Evolutionary conservation across 106 monocot genomes (phyloP).

Genomic region (Platanthera zijinensis): DNA sequence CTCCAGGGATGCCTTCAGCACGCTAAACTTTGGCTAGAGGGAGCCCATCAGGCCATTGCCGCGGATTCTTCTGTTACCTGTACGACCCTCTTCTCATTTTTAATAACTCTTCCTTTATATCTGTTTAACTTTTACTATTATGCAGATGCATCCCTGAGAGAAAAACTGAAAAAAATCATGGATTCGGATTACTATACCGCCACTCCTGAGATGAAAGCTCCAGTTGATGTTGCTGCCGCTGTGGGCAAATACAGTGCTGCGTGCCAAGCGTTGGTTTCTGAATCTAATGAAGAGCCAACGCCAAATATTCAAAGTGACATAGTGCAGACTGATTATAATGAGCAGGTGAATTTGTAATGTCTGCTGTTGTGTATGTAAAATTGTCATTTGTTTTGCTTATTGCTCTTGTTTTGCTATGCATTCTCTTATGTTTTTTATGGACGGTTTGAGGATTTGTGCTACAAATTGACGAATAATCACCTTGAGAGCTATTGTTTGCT

Average conservation of each 20-base stretch:
- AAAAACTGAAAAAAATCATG: slow-evolving; percentile 72
- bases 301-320: not conserved
- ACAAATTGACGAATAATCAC: not conserved
- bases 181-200: slow-evolving; percentile 67
- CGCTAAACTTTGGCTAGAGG: slow-evolving; percentile 57
- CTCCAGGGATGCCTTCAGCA: slow-evolving; percentile 49
- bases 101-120: not conserved
- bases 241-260: slow-evolving; percentile 46
- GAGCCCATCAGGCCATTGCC: slow-evolving; percentile 40
- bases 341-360: slow-evolving; percentile 3
- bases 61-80: slow-evolving; percentile 48
- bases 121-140: not conserved
- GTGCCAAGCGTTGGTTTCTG: slow-evolving; percentile 6
- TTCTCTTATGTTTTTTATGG: not conserved
- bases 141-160: slow-evolving; percentile 74
- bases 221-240: slow-evolving; percentile 75
- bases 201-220: slow-evolving; percentile 69
- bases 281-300: not conserved
- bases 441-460: not conserved
- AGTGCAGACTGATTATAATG: not conserved
- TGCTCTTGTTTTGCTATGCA: not conserved
- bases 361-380: not conserved
- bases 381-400: not conserved
- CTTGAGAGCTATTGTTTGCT: not conserved
- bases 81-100: slow-evolving; percentile 13